Conservation (phyloP, 2,329 filamentous ascomycete genomes). For the Stagonosporopsis cucurbitacearum region DNA sequence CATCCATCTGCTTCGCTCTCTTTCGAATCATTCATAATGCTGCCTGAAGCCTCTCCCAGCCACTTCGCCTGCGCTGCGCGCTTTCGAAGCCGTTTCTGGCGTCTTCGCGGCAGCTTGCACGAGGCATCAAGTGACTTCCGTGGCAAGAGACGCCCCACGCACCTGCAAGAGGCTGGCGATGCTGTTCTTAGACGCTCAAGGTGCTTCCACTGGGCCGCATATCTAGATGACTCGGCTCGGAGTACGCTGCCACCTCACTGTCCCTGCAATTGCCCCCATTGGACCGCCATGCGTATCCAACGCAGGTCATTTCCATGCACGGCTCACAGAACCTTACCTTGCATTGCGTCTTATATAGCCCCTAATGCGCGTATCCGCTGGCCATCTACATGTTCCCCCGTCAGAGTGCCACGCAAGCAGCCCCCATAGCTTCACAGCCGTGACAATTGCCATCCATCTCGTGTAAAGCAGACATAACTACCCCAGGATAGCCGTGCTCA, state of each 20-base stretch:
- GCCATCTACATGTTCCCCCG: conserved; percentile 38
- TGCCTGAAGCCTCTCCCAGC: conserved; percentile 17
- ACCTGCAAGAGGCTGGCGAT: conserved; percentile 30
- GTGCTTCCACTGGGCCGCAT: conserved; percentile 41
- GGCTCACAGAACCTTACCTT: conserved; percentile 34
- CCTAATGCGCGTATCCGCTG: conserved; percentile 42
- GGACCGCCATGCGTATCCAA: conserved; percentile 33
- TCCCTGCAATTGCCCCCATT: conserved; percentile 40
- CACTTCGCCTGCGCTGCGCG: conserved; percentile 12
- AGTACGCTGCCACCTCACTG: conserved; percentile 41
- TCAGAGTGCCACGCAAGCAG: conserved; percentile 49
- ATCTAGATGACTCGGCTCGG: conserved; percentile 43
- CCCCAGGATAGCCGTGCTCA: conserved; percentile 17
- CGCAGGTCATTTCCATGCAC: conserved; percentile 42
- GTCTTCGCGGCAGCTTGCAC: conserved; percentile 25
- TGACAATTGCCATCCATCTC: conserved; percentile 20
- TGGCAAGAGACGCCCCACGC: conserved; percentile 29
- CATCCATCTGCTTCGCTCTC: conserved; percentile 25
- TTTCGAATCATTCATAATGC: conserved; percentile 20
- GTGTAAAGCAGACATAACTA: conserved; percentile 36
- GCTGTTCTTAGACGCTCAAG: conserved; percentile 30
- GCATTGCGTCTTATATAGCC: conserved; percentile 45
- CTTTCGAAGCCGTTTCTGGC: conserved; percentile 21
- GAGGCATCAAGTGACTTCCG: conserved; percentile 25
- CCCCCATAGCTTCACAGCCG: conserved; percentile 36